Percentiles rank a stretch among this genome's conserved stretches.
Conservation (phyloP, 192 early-diverging fungal genomes). For the Neocallimastix lanati region DNA sequence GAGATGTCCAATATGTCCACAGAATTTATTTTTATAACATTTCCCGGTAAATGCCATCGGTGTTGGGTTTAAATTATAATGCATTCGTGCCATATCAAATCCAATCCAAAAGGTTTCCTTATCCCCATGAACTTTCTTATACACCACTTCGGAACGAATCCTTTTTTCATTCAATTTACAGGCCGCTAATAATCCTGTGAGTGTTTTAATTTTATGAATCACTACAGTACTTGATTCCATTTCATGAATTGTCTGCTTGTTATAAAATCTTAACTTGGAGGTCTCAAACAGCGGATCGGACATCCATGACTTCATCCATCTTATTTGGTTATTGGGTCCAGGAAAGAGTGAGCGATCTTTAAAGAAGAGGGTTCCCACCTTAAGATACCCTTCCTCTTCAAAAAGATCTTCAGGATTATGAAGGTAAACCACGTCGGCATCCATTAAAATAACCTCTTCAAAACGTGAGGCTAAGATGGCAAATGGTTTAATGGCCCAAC, state of each 20-base stretch:
- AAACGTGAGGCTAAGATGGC: slow-evolving; percentile 42
- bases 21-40: no score
- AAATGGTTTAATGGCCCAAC: slow-evolving; percentile 53
- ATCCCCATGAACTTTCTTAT: slow-evolving; percentile 31
- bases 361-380: slow-evolving; percentile 37
- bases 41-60: no score
- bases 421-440: slow-evolving; percentile 49
- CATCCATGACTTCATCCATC: slow-evolving; percentile 27
- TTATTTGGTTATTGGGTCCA: slow-evolving; percentile 7
- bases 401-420: slow-evolving; percentile 33
- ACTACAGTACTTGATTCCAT: not conserved
- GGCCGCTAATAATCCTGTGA: not conserved
- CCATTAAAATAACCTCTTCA: slow-evolving; percentile 41
- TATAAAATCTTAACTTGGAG: slow-evolving; percentile 18
- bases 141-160: slow-evolving; percentile 24
- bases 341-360: slow-evolving; percentile 35
- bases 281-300: slow-evolving; percentile 19
- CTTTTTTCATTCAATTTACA: slow-evolving; percentile 7
- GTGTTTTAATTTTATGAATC: slow-evolving; percentile 1
- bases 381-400: slow-evolving; percentile 19
- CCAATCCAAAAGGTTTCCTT: slow-evolving; percentile 56
- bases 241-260: slow-evolving; percentile 11
- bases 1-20: no score
- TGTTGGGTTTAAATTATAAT: slow-evolving; percentile 13
- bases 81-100: slow-evolving; percentile 32